Conservation (phyloP, 805 yeast genomes). For the Kluyveromyces aestuarii region DNA sequence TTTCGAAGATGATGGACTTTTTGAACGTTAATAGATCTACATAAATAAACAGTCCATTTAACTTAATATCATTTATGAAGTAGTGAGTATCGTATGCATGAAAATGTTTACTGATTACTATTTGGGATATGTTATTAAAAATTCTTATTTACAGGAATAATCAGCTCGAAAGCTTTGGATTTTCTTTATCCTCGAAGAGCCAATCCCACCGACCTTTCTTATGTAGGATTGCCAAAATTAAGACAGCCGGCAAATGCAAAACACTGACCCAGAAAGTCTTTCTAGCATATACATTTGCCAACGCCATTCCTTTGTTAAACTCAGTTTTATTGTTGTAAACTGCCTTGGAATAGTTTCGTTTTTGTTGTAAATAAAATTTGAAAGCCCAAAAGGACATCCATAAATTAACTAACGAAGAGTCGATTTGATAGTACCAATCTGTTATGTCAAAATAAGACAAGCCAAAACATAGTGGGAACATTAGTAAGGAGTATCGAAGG, state of each 20-base stretch:
- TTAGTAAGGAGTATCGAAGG: slow-evolving; percentile 75
- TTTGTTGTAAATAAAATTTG: slow-evolving; percentile 81
- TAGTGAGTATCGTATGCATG: background rate
- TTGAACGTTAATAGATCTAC: slow-evolving; percentile 34
- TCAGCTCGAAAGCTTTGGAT: background rate
- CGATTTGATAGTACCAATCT: slow-evolving; percentile 72
- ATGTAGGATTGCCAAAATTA: slow-evolving; percentile 88
- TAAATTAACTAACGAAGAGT: slow-evolving; percentile 71
- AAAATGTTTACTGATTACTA: background rate
- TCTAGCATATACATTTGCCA: slow-evolving; percentile 66
- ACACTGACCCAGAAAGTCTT: slow-evolving; percentile 91
- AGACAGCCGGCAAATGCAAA: slow-evolving; percentile 83
- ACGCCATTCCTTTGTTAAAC: slow-evolving; percentile 45
- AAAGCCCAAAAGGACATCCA: slow-evolving; percentile 79
- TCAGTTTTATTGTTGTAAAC: slow-evolving; percentile 23
- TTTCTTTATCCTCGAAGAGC: slow-evolving; percentile 29
- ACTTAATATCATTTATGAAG: background rate
- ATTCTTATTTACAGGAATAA: background rate
- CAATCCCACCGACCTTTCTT: slow-evolving; percentile 94
- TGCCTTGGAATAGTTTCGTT: slow-evolving; percentile 40
- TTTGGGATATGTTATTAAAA: too few relatives aligned
- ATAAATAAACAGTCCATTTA: background rate
- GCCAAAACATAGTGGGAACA: slow-evolving; percentile 91
- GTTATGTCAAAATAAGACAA: slow-evolving; percentile 70
- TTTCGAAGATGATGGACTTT: slow-evolving; percentile 51